Conservation (phyloP, 1,284 basidiomycete species). For the Marasmius oreades region DNA sequence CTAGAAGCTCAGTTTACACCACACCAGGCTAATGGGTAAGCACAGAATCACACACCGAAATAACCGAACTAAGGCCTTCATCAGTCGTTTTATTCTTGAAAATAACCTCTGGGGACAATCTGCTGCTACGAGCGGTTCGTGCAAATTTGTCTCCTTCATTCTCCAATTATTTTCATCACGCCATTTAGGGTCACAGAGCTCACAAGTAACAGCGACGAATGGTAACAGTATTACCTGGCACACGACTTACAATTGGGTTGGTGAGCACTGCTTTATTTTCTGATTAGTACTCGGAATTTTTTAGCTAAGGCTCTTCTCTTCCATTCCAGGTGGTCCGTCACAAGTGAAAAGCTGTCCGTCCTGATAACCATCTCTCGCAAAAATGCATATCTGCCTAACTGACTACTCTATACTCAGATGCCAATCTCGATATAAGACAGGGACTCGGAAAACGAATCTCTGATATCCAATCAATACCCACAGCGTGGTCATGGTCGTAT, state of each 20-base stretch:
- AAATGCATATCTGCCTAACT: background rate
- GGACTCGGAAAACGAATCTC: conserved; percentile 28
- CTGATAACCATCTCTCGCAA: background rate
- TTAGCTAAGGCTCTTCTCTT: background rate
- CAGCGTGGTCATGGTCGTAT: conserved; percentile 32
- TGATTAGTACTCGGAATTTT: background rate
- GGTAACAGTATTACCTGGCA: conserved; percentile 28
- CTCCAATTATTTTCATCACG: background rate
- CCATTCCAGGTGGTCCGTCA: conserved; percentile 17
- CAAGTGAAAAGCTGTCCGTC: conserved; percentile 31
- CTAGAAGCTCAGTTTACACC: no score
- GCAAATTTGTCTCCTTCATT: background rate
- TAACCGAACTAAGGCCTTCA: background rate
- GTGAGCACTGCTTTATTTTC: conserved; percentile 13
- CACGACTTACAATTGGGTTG: conserved; percentile 28
- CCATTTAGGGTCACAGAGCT: conserved; percentile 24
- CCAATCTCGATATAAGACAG: conserved; percentile 27
- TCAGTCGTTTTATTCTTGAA: conserved; percentile 26
- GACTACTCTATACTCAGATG: conserved; percentile 17
- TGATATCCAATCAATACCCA: conserved; percentile 29
- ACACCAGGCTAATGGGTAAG: no score
- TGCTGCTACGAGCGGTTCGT: conserved; percentile 23
- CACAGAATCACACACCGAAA: background rate
- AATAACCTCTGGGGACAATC: conserved; percentile 30
- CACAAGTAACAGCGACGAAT: conserved; percentile 25